Evolutionary conservation across 495 filamentous ascomycete species (phyloP), one percentile per base, ranked within the genome.

Genomic region (Podospora appendiculata): DNA sequence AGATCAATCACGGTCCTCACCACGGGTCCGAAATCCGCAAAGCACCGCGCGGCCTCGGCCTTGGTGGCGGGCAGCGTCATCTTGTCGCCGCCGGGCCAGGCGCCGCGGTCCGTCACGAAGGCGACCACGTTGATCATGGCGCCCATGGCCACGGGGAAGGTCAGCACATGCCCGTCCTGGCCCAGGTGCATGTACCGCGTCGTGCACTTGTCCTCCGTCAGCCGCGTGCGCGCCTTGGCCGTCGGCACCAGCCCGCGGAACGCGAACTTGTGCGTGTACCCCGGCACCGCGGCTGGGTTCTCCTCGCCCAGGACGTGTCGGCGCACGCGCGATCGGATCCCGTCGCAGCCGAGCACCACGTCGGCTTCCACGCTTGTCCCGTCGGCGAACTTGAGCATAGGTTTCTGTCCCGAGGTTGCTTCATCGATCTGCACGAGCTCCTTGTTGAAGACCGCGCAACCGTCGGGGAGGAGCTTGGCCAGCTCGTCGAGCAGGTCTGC

Each of bases 321-420:
- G 6, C 74, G 69, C 19, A 73, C 55, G 13, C 66, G 60, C 0
- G 72, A 75, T 25, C 56, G 62, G 38, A 77, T 72, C 25, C 74
- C 74, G 48, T 77, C 74, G 57, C 70, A 74, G 8, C 70, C 74
- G 16, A 77, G 60, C 5, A 74, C 69, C 61, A 67, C 54, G 43
- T 70, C 66, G 9, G 67, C 68, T 25, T 58, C 55, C 7, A 57
- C 66, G 0, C 39, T 38, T 13, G 48, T 63, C 10, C 67, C 66
- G 43, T 74, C 71, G 12, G 36, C 60, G 51, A 77, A 74, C 11
- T 17, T 16, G 14, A 77, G 8, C 4, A 16, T 25, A 0, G 68
- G 14, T 10, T 11, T 60, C n/a, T n/a, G n/a, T n/a, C n/a, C n/a
- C n/a, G 14, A 36, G 55, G 6, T 56, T 57, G 9, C 51, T 0